Base-by-base conservation (phyloP, 2,329 filamentous ascomycete genomes). In the Colletotrichum sp. region DNA sequence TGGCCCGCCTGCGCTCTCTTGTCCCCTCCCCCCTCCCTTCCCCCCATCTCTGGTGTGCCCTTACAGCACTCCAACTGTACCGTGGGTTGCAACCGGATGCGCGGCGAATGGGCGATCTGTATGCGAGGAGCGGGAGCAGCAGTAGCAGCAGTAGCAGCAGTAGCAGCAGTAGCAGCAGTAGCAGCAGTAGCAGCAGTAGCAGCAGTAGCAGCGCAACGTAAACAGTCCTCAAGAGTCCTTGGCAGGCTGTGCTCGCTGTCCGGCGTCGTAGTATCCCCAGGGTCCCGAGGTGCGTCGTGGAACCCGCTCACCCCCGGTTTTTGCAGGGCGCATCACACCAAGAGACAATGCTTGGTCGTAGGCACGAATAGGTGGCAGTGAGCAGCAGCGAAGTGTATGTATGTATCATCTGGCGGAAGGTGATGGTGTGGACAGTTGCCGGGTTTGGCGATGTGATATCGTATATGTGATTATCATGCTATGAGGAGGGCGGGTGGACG, bases 41-140 rank as follows among this genome's bases (percentile, higher is more conserved):
- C 33, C 33, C 27, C 18, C 55, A 33, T 66, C 65, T 58, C 31
- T 57, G 43, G 27, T 47, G 43, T 47, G 43, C 43, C 43, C n/a
- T 47, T 21, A 47, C 43, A 47, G 43, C 29, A 31, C 54, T 67
- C 65, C 64, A 55, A 21, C 70, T 43, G n/a, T 13, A 12, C 34
- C 36, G 18, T 58, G 66, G 66, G 66, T 69, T 65, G 70, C 70
- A 72, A 33, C 47, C 70, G 70, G 59, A 65, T 64, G 59, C 66
- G 70, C 70, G 66, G 70, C 66, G 66, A 72, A 57, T 70, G 51
- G 70, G 34, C 59, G 70, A 72, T 72, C 70, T 59, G 61, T 68
- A 61, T 68, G 66, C 66, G 57, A 58, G 64, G 66, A 61, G 54
- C 55, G 66, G 66, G 34, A 69, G 66, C 70, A 59, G 66, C 61